A percentile compares a stretch with the other conserved stretches of the same genome.
phyloP scores from a whole-genome alignment of 345 rosid species.

The Ceriops tagal region DNA sequence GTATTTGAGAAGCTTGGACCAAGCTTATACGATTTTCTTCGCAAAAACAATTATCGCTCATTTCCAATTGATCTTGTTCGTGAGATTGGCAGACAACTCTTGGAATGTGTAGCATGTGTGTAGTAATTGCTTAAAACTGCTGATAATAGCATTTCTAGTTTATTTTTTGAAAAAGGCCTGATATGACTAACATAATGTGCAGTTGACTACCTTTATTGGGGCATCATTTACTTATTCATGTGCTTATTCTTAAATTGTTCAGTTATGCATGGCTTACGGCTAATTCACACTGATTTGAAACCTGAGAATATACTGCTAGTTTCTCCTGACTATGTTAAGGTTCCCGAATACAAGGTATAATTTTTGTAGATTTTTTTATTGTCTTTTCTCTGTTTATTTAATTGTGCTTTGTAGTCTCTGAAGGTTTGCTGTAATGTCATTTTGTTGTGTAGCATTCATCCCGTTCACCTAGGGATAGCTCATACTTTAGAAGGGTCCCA shows the following conservation, averaged over 20 bases:
- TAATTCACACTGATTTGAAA: slow-evolving; percentile 86
- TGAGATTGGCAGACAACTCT: slow-evolving; percentile 99
- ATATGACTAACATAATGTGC: too few species aligned
- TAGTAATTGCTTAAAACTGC: slow-evolving; percentile 59
- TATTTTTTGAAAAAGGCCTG: too few species aligned
- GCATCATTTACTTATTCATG: slow-evolving; percentile 19
- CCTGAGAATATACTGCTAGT: slow-evolving; percentile 82
- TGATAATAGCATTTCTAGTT: too few species aligned
- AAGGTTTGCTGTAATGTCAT: neutral
- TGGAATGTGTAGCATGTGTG: slow-evolving; percentile 99
- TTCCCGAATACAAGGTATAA: slow-evolving; percentile 75
- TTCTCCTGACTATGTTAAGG: slow-evolving; percentile 68
- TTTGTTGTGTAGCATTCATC: slow-evolving; percentile 42
- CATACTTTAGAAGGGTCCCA: slow-evolving; percentile 65
- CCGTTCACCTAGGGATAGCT: slow-evolving; percentile 52
- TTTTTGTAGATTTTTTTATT: neutral
- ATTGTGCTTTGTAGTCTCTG: neutral
- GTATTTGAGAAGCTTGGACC: slow-evolving; percentile 99
- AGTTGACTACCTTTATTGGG: neutral
- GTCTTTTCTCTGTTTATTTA: neutral
- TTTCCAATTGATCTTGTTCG: slow-evolving; percentile 99
- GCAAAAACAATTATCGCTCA: slow-evolving; percentile 96
- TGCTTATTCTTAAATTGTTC: slow-evolving; percentile 22
- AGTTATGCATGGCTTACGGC: slow-evolving; percentile 86
- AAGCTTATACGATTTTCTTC: slow-evolving; percentile 99